Base-by-base conservation (phyloP, 306 rosid species). In the Cucurbita pepo region DNA sequence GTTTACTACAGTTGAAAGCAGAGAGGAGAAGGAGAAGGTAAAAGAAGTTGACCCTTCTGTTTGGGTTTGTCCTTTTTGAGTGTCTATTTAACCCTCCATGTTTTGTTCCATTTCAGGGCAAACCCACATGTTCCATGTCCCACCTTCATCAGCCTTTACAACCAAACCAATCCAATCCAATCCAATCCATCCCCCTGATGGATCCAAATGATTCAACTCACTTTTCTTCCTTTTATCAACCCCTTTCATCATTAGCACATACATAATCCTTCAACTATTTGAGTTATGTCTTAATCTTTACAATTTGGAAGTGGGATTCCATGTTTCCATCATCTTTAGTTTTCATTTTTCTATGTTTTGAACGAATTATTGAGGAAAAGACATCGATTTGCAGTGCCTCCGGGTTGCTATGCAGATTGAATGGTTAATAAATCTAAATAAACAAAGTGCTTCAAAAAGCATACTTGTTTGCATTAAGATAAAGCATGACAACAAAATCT, bases 401-500 rank as follows among this genome's bases (percentile, higher is more conserved):
- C 2, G 56, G 51, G 54, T 14, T 8, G 50, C 40, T 63, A 65
- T 65, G 54, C 38, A 11, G 40, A 69, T 69, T 69, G 73, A 69
- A 69, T 69, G 73, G 22, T 25, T 47, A 10, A 69, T 69, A 69
- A 14, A 30, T 69, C 57, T 47, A 7, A 69, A 7, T 25, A 13
- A 25, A 15, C 13, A 13, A 50, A 69, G 73, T 69, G 73, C 44
- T 69, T 48, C 25, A 48, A 69, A 69, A 69, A 69, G 44, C 3
- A 5, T 48, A 47, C 48, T 13, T 69, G 43, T 69, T 1, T 69
- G 57, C 73, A 67, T 67, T 47, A 48, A 50, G 13, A 13, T 44
- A 67, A 67, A 47, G 72, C 19, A 21, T 64, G 71, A 64, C 71
- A 64, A 64, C 71, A 64, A 65, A 65, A 65, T 65, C 71, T 48